phyloP scores from a whole-genome alignment of 1,139 yeast species.

The Geotrichum klebahnii region DNA sequence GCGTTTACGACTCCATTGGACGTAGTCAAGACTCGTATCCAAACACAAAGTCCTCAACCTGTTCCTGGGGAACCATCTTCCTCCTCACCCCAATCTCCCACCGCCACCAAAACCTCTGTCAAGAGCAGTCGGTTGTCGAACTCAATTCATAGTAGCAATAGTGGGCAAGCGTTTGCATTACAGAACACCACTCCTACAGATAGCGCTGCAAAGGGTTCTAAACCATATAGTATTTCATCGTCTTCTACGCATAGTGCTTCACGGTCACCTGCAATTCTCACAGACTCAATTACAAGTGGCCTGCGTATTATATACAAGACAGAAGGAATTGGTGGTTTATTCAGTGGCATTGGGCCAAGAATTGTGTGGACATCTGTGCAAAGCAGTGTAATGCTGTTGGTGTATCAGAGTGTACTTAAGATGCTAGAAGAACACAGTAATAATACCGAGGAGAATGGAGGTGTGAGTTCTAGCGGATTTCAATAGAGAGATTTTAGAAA shows the following conservation, averaged over 20 bases:
- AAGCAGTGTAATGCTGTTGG: conserved; percentile 86
- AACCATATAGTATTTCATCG: conserved; percentile 23
- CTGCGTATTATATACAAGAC: conserved; percentile 59
- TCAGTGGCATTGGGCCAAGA: conserved; percentile 94
- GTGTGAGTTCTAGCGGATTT: neutral
- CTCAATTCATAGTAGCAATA: conserved; percentile 15
- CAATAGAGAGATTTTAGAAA: neutral
- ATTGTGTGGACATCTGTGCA: conserved; percentile 95
- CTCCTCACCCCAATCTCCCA: conserved; percentile 21
- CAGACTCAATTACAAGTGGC: conserved; percentile 60
- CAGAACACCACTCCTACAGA: conserved; percentile 5
- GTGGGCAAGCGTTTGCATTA: conserved; percentile 23
- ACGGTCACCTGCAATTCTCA: conserved; percentile 36
- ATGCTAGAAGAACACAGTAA: conserved; percentile 24
- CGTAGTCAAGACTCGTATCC: conserved; percentile 89
- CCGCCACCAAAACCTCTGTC: conserved; percentile 18
- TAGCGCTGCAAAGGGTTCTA: conserved; percentile 3
- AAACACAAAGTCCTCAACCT: conserved; percentile 51
- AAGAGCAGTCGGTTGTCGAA: conserved; percentile 14
- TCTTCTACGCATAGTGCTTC: conserved; percentile 32
- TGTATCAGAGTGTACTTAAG: conserved; percentile 56
- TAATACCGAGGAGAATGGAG: no score
- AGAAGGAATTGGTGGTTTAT: conserved; percentile 77
- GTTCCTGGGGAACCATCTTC: conserved; percentile 23
- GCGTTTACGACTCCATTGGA: conserved; percentile 78